phyloP scores from a whole-genome alignment of 73 alveolate species.

The Uronychia setigera region DNA sequence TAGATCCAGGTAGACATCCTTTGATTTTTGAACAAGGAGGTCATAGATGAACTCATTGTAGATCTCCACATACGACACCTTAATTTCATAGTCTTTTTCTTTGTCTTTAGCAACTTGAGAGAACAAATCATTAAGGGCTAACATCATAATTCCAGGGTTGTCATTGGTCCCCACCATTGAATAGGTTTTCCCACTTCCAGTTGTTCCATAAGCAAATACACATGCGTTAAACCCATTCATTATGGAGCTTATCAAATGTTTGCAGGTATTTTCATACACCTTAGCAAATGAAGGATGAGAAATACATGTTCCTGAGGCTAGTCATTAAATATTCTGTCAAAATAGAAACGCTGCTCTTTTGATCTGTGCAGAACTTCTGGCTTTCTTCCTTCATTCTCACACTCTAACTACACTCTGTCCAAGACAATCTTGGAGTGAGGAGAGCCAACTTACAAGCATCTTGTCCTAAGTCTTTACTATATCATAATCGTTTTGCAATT shows the following conservation, averaged over 20 bases:
- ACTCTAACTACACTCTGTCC: constrained; percentile 77
- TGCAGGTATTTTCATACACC: constrained; percentile 81
- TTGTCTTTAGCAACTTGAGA: constrained; percentile 64
- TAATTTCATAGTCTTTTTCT: constrained; percentile 72
- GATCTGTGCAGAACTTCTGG: constrained; percentile 83
- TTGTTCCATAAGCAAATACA: constrained; percentile 97
- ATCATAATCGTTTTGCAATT: constrained; percentile 50
- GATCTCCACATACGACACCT: constrained; percentile 87
- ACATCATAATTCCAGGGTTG: constrained; percentile 88
- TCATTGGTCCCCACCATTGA: constrained; percentile 95
- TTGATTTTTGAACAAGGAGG: constrained; percentile 75
- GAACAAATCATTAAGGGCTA: constrained; percentile 88
- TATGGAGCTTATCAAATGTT: constrained; percentile 82
- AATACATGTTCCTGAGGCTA: constrained; percentile 72
- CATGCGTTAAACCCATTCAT: constrained; percentile 93
- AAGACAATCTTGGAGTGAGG: constrained; percentile 80
- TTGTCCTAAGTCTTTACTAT: constrained; percentile 70
- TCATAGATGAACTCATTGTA: constrained; percentile 96
- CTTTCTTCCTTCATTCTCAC: constrained; percentile 72
- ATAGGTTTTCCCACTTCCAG: constrained; percentile 97
- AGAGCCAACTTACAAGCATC: constrained; percentile 51
- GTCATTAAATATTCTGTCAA: constrained; percentile 78
- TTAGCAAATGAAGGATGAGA: constrained; percentile 89
- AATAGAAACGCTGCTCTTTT: constrained; percentile 78
- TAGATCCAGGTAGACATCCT: constrained; percentile 82